These are phyloP conservation scores for Lentithecium fluviatile DNA, from an alignment of 495 filamentous ascomycete species.

Conservation along the genomic window DNA sequence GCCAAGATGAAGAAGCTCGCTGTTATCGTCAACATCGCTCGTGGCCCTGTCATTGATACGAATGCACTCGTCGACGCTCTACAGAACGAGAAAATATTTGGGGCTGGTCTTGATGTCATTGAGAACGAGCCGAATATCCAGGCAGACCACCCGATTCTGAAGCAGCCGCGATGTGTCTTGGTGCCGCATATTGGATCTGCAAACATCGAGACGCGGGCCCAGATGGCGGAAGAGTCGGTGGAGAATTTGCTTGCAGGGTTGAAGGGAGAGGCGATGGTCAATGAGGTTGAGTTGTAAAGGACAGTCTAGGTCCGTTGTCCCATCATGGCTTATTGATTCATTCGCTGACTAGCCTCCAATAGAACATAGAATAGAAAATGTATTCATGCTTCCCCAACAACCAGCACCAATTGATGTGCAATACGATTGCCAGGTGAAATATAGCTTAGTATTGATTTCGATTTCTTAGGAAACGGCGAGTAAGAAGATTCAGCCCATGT, in stretches of 20 bases:
- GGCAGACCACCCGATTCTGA: constrained; percentile 25
- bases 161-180: constrained; percentile 24
- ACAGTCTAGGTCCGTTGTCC: no score
- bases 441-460: no score
- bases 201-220: constrained; percentile 17
- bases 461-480: no score
- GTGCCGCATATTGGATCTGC: constrained; percentile 29
- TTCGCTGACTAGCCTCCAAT: no score
- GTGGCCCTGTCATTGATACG: constrained; percentile 28
- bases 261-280: constrained; percentile 27
- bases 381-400: no score
- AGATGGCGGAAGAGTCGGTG: constrained; percentile 29
- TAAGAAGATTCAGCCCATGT: no score
- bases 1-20: constrained; percentile 27
- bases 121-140: constrained; percentile 31
- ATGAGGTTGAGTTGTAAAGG: constrained; percentile 17
- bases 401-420: no score
- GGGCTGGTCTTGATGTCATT: constrained; percentile 29
- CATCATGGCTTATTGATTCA: background rate
- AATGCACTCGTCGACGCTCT: constrained; percentile 23
- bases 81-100: constrained; percentile 22
- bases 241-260: constrained; percentile 28
- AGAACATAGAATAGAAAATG: no score
- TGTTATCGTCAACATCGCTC: constrained; percentile 29
- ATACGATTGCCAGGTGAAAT: no score